Evolutionary conservation across 805 yeast genomes (phyloP).

Genomic region (Peterozyma xylosa): DNA sequence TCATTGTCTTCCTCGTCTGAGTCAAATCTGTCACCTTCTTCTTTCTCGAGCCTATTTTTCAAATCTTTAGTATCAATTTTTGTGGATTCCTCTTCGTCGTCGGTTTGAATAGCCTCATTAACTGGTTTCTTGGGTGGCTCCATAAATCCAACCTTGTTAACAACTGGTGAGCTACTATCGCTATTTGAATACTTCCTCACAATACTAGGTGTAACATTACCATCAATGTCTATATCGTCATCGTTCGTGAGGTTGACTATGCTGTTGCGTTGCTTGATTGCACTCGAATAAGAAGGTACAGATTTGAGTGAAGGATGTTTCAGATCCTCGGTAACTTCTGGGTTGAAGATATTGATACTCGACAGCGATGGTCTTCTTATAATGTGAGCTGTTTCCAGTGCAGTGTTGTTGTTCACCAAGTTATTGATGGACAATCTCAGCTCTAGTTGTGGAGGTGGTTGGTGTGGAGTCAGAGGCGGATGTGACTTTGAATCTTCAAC

Average conservation of each 20-base stretch:
- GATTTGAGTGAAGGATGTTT: not conserved
- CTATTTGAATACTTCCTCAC: constrained; percentile 19
- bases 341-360: not conserved
- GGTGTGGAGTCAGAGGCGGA: not conserved
- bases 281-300: not conserved
- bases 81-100: not conserved
- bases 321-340: not conserved
- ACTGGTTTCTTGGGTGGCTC: constrained; percentile 12
- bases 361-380: not conserved
- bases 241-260: constrained; percentile 34
- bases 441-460: constrained; percentile 3
- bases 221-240: constrained; percentile 34
- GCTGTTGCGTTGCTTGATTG: constrained; percentile 18
- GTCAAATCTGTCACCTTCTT: not conserved
- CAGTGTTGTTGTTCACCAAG: constrained; percentile 2
- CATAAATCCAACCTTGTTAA: constrained; percentile 8
- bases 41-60: too few relatives aligned
- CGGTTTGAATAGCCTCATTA: constrained; percentile 1
- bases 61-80: not conserved
- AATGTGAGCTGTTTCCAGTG: not conserved
- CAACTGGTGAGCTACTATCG: constrained; percentile 17
- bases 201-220: constrained; percentile 28
- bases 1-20: not conserved
- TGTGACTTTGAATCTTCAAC: not conserved
- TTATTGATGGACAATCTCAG: constrained; percentile 9